These are phyloP conservation scores for Cadophora luteo-olivacea DNA, from an alignment of 2,329 filamentous ascomycete species.

Conservation along the genomic window DNA sequence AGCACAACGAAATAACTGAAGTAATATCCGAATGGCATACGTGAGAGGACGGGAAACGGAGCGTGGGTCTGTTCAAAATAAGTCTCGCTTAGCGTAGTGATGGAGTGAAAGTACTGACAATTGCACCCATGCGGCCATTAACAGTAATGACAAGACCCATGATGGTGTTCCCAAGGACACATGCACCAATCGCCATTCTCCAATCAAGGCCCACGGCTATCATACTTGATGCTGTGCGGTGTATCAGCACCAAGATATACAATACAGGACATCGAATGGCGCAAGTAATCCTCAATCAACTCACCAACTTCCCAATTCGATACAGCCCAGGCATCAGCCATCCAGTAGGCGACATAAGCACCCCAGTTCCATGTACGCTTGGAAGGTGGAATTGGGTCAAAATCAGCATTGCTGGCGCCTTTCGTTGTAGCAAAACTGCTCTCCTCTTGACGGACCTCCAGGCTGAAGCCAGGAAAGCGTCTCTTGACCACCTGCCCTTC, in stretches of 20 bases:
- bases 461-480: constrained; percentile 27
- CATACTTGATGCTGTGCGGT: constrained; percentile 30
- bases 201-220: constrained; percentile 47
- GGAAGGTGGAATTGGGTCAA: constrained; percentile 32
- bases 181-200: constrained; percentile 59
- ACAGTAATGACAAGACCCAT: constrained; percentile 46
- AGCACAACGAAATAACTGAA: constrained; percentile 50
- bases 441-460: constrained; percentile 31
- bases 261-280: neutral
- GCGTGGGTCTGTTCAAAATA: constrained; percentile 48
- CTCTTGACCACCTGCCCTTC: constrained; percentile 28
- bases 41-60: constrained; percentile 54
- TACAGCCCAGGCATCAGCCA: constrained; percentile 33
- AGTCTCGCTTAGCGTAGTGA: constrained; percentile 21
- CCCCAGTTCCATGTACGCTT: constrained; percentile 31
- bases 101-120: constrained; percentile 22
- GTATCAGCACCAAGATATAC: constrained; percentile 8
- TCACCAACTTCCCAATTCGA: constrained; percentile 34
- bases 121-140: constrained; percentile 51
- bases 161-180: constrained; percentile 50
- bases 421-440: constrained; percentile 32
- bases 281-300: constrained; percentile 3
- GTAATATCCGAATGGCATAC: constrained; percentile 55
- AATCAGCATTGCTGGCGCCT: constrained; percentile 30
- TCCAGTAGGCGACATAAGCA: constrained; percentile 33